Evolutionary conservation across 768 basidiomycete species (phyloP).

Genomic region (Gymnopilus junonius): DNA sequence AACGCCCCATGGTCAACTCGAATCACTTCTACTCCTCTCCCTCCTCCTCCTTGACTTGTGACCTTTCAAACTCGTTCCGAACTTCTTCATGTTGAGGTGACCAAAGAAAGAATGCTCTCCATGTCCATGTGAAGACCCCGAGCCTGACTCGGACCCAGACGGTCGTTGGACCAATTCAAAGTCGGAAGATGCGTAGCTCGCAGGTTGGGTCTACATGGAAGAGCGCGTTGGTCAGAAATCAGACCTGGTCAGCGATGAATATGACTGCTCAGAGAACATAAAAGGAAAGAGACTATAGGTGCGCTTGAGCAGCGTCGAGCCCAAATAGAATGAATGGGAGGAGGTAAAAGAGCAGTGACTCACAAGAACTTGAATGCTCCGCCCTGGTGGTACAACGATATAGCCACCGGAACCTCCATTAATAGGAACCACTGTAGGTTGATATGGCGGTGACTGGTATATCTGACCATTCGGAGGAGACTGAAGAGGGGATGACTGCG

Average conservation of each 20-base stretch:
- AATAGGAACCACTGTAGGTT: conserved; percentile 14
- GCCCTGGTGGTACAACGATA: conserved; percentile 18
- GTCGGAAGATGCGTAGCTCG: not conserved
- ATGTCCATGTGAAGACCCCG: not conserved
- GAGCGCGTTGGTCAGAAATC: not conserved
- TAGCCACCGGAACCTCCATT: conserved; percentile 15
- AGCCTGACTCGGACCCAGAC: not conserved
- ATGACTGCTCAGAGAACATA: not conserved
- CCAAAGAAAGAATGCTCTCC: conserved; percentile 1
- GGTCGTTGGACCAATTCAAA: not conserved
- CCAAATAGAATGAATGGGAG: not conserved
- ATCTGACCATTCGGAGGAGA: not conserved
- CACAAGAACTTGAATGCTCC: conserved; percentile 11
- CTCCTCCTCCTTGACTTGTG: conserved; percentile 5
- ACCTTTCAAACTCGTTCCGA: not conserved
- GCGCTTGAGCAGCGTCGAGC: not conserved
- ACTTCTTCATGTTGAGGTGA: not conserved
- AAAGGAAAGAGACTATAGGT: not conserved
- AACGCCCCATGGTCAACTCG: not conserved
- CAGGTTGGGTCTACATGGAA: not conserved
- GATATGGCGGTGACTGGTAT: conserved; percentile 4
- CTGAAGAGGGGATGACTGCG: conserved; percentile 1
- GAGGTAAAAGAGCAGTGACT: not conserved
- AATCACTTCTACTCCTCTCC: not conserved
- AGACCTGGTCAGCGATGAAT: conserved; percentile 2